Base-by-base conservation (phyloP, 371 early-diverging fungal species). In the Syncephalastrum racemosum region DNA sequence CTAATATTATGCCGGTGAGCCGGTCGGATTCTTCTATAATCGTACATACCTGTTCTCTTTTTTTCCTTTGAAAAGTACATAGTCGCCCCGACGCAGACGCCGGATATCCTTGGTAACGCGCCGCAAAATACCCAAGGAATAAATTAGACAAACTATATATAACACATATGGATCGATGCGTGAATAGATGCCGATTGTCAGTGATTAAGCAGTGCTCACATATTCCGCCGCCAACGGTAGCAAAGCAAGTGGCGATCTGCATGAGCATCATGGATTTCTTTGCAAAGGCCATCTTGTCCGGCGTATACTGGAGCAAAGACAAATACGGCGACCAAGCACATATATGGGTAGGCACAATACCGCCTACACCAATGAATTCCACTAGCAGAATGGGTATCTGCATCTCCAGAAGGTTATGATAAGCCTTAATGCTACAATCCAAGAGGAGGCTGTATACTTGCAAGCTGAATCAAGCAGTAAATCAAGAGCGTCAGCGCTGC, bases 61-160 rank as follows among this genome's bases (percentile, higher is more conserved):
- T 41, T 79, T 79, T 5, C 80, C 75, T 57, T 79, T 75, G 53
- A 76, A 76, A 2, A 79, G 42, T 18, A 60, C 63, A 50, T 79
- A 79, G 53, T 76, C 66, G 0, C 80, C 80, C 27, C 68, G 56
- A 45, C 80, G 59, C 31, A 79, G 40, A 4, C 60, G 60, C 8
- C 67, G 22, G 22, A 79, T 70, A 46, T 79, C 80, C 41, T 79
- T 79, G 27, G 80, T 72, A 8, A 67, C 62, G 19, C 80, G 52
- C 13, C 77, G 64, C 25, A 79, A 47, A 19, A 79, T 65, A n/a
- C 80, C 80, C 4, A 76, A 20, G 7, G 75, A 47, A 43, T 72
- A 76, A 8, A 79, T 42, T 45, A 76, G 65, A 19, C 71, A 65
- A 12, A 72, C 80, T 79, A 50, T n/a, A n/a, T n/a, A n/a, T n/a